These are phyloP conservation scores for Thinopyrum obtusiflorum DNA, from an alignment of 202 grass and related monocot species.

Conservation along the genomic window DNA sequence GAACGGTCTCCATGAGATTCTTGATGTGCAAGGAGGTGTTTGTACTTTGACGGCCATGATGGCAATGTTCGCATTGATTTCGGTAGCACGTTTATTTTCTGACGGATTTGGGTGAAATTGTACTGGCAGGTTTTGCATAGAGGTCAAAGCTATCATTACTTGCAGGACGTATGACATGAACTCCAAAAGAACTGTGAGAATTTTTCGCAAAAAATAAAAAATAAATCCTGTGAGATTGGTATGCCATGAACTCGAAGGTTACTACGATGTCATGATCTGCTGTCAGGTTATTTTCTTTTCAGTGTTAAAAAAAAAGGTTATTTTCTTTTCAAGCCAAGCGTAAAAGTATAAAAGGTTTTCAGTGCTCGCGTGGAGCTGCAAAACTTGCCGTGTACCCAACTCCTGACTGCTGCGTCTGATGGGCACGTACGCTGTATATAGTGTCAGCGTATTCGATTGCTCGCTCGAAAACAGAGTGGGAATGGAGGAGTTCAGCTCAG, in stretches of 20 bases:
- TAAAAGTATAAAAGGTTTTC: not conserved
- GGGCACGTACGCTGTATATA: not conserved
- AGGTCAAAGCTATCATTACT: not conserved
- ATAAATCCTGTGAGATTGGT: too few species aligned
- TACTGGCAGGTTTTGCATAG: not conserved
- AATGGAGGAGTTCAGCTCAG: not conserved
- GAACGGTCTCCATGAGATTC: not conserved
- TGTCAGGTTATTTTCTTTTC: not conserved
- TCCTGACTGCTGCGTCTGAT: not conserved
- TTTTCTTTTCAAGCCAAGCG: not conserved
- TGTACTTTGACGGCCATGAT: constrained; percentile 41
- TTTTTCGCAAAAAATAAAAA: too few species aligned
- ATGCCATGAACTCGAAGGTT: too few species aligned
- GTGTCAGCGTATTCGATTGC: not conserved
- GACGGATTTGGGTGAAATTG: not conserved
- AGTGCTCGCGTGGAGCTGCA: not conserved
- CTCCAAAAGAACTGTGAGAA: not conserved
- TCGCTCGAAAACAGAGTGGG: not conserved
- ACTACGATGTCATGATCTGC: not conserved
- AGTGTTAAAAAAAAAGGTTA: too few species aligned
- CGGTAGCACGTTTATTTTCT: constrained; percentile 5
- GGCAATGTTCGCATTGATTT: not conserved
- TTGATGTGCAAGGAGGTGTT: constrained; percentile 13
- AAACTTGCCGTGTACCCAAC: constrained; percentile 8
- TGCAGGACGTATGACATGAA: not conserved